A percentile compares a stretch with the other conserved stretches of the same genome.
phyloP scores from a whole-genome alignment of 805 yeast genomes.

The Priceomyces carsonii region DNA sequence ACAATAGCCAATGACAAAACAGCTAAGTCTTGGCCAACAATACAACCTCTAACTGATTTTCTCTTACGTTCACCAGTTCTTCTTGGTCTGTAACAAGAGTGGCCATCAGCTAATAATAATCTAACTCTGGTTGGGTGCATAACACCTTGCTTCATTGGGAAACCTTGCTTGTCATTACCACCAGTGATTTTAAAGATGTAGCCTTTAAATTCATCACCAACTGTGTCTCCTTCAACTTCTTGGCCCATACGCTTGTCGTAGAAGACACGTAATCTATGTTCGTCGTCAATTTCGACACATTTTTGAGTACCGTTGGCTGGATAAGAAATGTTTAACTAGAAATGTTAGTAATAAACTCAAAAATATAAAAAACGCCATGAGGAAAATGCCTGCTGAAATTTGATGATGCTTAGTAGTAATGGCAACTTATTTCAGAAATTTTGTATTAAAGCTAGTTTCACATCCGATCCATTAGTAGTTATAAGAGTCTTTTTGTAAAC shows the following conservation, averaged over 20 bases:
- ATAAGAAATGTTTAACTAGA: constrained; percentile 96
- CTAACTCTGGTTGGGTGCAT: constrained; percentile 99
- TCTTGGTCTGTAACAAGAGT: constrained; percentile 99
- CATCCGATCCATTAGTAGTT: no score
- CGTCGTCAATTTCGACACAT: constrained; percentile 97
- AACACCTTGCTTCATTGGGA: constrained; percentile 99
- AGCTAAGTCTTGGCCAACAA: constrained; percentile 95
- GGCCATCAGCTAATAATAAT: constrained; percentile 89
- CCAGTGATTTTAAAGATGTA: constrained; percentile 98
- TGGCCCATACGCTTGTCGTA: constrained; percentile 99
- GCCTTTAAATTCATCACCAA: constrained; percentile 99
- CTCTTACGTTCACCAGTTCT: constrained; percentile 99
- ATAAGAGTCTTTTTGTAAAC: no score
- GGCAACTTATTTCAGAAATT: no score
- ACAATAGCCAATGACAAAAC: constrained; percentile 90
- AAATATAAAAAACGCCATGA: no score
- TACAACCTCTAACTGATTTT: constrained; percentile 99
- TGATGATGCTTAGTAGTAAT: no score
- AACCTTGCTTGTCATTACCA: constrained; percentile 99
- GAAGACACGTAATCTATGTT: constrained; percentile 96
- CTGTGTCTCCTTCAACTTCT: constrained; percentile 98
- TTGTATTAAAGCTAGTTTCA: no score
- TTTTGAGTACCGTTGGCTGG: constrained; percentile 99
- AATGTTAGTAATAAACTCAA: constrained; percentile 7
- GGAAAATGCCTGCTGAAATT: constrained; percentile 3